A percentile compares a stretch with the other conserved stretches of the same genome.
Evolutionary conservation across 139 green algal genomes (phyloP).

Genomic region (Coelastrella sp.): DNA sequence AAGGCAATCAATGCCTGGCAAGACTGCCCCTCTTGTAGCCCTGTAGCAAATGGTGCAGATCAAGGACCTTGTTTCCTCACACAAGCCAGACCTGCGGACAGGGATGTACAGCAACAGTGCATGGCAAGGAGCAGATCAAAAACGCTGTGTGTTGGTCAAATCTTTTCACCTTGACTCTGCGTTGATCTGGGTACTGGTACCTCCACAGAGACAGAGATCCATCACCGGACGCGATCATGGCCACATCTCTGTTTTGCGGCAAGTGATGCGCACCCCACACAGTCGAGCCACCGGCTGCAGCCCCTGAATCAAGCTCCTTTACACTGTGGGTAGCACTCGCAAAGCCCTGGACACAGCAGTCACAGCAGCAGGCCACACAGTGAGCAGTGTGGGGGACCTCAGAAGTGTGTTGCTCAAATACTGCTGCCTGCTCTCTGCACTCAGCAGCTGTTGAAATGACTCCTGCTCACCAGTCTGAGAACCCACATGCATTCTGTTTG

Average conservation of each 20-base stretch:
- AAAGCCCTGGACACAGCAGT: slow-evolving; percentile 72
- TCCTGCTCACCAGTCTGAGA: too few species aligned
- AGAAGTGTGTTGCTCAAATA: too few species aligned
- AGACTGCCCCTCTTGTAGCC: too few species aligned
- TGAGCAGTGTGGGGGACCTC: background rate
- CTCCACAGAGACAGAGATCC: slow-evolving; percentile 88
- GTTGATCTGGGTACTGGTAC: slow-evolving; percentile 92
- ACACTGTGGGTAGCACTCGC: slow-evolving; percentile 71
- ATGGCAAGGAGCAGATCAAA: background rate
- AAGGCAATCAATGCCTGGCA: too few species aligned
- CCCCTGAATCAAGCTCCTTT: background rate
- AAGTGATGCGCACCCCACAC: slow-evolving; percentile 82
- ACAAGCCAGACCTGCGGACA: too few species aligned
- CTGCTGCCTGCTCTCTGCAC: too few species aligned
- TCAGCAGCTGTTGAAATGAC: too few species aligned
- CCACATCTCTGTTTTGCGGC: slow-evolving; percentile 90
- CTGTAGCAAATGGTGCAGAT: too few species aligned
- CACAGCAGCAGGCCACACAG: background rate
- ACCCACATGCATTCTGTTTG: too few species aligned
- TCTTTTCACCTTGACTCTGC: slow-evolving; percentile 67
- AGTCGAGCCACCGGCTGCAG: slow-evolving; percentile 61
- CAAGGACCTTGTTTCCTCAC: too few species aligned
- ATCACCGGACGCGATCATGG: slow-evolving; percentile 80
- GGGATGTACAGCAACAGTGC: background rate
- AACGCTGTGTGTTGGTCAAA: background rate